Conservation (phyloP, 495 filamentous ascomycete species). For the Lineolata rhizophorae region DNA sequence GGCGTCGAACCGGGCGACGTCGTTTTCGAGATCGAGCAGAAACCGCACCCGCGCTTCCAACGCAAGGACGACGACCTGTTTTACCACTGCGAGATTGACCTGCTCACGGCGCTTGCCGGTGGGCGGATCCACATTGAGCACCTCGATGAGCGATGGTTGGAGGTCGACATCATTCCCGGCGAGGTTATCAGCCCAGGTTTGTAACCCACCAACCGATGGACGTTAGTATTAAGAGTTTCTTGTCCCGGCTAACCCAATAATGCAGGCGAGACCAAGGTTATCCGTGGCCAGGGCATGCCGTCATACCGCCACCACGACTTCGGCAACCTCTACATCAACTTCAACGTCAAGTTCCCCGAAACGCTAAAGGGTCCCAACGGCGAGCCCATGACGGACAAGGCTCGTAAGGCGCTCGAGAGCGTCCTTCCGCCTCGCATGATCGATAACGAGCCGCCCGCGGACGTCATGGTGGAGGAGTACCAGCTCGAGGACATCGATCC, state of each 20-base stretch:
- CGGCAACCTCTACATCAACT: constrained; percentile 94
- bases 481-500: constrained; percentile 63
- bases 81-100: constrained; percentile 86
- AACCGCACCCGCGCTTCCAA: constrained; percentile 86
- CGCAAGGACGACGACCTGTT: constrained; percentile 92
- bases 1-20: constrained; percentile 86
- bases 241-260: constrained; percentile 8
- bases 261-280: constrained; percentile 73
- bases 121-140: constrained; percentile 83
- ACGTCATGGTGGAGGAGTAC: constrained; percentile 80
- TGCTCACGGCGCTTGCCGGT: constrained; percentile 84
- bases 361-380: constrained; percentile 21
- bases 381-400: constrained; percentile 26
- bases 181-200: constrained; percentile 87
- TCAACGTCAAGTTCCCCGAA: constrained; percentile 85
- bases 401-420: constrained; percentile 41
- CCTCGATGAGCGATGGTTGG: constrained; percentile 91
- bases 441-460: constrained; percentile 34
- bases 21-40: constrained; percentile 94
- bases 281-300: constrained; percentile 95
- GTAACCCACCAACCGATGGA: constrained; percentile 12
- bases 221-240: not conserved
- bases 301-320: constrained; percentile 87
- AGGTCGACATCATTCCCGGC: constrained; percentile 70
- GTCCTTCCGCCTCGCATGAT: constrained; percentile 54